phyloP scores from a whole-genome alignment of 225 moss, liverwort and hornwort species.

The Thuidium tamariscinum region DNA sequence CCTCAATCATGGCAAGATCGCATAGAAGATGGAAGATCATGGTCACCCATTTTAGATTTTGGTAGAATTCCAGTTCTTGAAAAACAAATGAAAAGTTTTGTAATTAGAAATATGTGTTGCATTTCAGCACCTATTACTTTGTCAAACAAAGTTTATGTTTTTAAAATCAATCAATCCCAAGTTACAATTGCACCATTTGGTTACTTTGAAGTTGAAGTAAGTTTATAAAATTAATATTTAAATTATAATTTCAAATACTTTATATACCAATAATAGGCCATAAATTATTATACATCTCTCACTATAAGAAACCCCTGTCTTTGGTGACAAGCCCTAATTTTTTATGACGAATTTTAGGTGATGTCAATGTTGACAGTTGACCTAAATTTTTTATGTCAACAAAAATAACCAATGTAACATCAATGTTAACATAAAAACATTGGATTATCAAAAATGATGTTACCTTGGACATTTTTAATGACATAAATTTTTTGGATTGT shows the following conservation, averaged over 20 bases:
- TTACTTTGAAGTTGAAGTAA: slow-evolving; percentile 20
- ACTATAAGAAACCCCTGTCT: too few relatives aligned
- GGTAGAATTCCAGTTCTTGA: slow-evolving; percentile 57
- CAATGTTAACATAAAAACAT: too few relatives aligned
- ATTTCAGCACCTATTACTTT: slow-evolving; percentile 48
- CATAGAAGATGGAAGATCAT: slow-evolving; percentile 7
- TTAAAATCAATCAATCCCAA: slow-evolving; percentile 12
- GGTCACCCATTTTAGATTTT: slow-evolving; percentile 35
- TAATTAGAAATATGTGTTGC: slow-evolving; percentile 67
- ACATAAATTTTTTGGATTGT: too few relatives aligned
- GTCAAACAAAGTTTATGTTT: slow-evolving; percentile 37
- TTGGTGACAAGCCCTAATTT: too few relatives aligned
- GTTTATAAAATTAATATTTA: not conserved
- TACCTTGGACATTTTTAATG: too few relatives aligned
- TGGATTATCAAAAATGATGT: too few relatives aligned
- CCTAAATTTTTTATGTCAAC: too few relatives aligned
- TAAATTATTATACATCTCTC: too few relatives aligned
- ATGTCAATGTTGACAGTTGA: too few relatives aligned
- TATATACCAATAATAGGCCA: too few relatives aligned
- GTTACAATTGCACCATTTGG: slow-evolving; percentile 38
- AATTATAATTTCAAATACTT: not conserved
- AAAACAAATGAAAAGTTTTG: slow-evolving; percentile 18
- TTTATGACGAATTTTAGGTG: too few relatives aligned
- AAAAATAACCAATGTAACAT: too few relatives aligned
- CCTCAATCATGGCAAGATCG: slow-evolving; percentile 1